Conservation (phyloP, 495 filamentous ascomycete species). For the Terfezia boudieri region DNA sequence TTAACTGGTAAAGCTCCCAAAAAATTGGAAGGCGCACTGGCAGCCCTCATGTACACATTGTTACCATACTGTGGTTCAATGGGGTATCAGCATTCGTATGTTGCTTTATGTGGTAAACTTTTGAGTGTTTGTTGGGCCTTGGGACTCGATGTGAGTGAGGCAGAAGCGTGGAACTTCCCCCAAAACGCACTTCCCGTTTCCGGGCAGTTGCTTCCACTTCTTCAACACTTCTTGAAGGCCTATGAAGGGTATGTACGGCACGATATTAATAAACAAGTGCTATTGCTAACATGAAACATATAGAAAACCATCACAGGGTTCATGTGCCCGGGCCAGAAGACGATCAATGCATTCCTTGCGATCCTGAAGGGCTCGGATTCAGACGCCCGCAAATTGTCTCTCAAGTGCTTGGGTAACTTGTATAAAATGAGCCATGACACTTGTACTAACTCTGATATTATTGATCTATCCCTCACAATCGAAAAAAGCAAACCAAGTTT, state of each 20-base stretch:
- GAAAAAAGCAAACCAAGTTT: conserved; percentile 39
- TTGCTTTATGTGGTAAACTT: not conserved
- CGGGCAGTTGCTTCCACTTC: not conserved
- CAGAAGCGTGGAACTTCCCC: not conserved
- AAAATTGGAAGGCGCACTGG: no score
- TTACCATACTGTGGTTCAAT: not conserved
- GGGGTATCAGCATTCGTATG: not conserved
- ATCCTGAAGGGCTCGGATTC: conserved; percentile 56
- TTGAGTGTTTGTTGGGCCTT: not conserved
- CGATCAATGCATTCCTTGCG: conserved; percentile 38
- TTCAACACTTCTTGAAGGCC: no score
- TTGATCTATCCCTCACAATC: conserved; percentile 36
- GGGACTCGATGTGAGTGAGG: not conserved
- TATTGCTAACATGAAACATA: no score
- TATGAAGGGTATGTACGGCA: no score
- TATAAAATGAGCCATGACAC: conserved; percentile 12
- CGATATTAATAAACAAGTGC: no score
- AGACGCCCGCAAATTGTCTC: conserved; percentile 41
- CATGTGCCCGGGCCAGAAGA: conserved; percentile 4
- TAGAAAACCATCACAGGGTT: no score
- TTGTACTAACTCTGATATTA: conserved; percentile 23
- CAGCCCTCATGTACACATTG: not conserved
- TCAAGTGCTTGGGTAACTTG: conserved; percentile 41
- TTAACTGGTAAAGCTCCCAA: no score
- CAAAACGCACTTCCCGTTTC: not conserved